Evolutionary conservation across 2,329 filamentous ascomycete genomes (phyloP), one percentile per base, ranked within the genome.

Genomic region (Neophaeococcomyces mojaviensis): DNA sequence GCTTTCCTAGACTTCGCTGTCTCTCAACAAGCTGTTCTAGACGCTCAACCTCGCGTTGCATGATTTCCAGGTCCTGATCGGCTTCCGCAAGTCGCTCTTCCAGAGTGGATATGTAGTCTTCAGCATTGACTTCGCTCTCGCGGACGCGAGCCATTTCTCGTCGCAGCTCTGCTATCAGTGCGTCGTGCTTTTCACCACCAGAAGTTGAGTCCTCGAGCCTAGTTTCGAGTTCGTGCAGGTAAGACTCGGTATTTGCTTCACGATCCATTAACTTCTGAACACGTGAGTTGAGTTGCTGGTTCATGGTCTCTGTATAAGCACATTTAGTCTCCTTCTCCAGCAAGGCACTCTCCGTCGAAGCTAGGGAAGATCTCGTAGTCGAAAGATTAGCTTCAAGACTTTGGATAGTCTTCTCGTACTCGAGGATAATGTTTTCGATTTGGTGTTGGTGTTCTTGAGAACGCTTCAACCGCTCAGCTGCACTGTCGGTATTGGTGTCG

Each of bases 351-450:
- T 98, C 94, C 0, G 86, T 89, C 53, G 72, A 83, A 9, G 92
- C 84, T 22, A 98, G 73, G 0, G 86, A 88, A 28, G 85, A 76
- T 47, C 92, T 79, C 1, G 92, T 97, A 59, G 81, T 92, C 0
- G 89, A 89, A 12, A 98, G 77, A 1, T 89, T 96, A 41, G 88
- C 82, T 65, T 98, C 92, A 13, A 98, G 76, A 44, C 80, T 84
- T 63, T 97, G 89, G 40, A 98, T 98, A 0, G 94, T 98, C 74
- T 94, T 97, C 64, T 98, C 94, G 62, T 98, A 98, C 66, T 98
- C 92, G 39, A 97, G 71, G 2, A 98, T 88, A 18, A 98, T 88
- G 60, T 94, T 86, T 60, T 98, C 92, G 16, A 98, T 90, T 22
- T 90, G 90, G 62, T 94, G 85, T 1, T 90, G 89, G 61, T 98